These are phyloP conservation scores for Erythrophleum fordii DNA, from an alignment of 306 rosid genomes.

Conservation along the genomic window DNA sequence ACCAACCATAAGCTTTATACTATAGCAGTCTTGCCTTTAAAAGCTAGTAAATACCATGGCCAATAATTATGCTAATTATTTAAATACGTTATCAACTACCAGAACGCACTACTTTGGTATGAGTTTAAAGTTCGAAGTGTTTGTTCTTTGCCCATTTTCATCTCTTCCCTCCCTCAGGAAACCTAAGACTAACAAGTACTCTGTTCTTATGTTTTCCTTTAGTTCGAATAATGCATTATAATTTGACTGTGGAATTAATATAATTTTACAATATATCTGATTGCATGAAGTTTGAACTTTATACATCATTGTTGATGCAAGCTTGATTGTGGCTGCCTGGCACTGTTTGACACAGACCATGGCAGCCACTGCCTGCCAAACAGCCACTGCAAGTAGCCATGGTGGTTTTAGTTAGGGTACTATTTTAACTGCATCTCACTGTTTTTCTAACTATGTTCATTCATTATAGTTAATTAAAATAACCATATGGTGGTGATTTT, in stretches of 20 bases:
- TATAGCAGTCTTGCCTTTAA: background rate
- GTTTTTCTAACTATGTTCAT: background rate
- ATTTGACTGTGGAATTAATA: background rate
- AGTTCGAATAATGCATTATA: background rate
- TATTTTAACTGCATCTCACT: background rate
- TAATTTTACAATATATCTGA: background rate
- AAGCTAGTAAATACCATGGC: too few species aligned
- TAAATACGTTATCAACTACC: too few species aligned
- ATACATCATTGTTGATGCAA: background rate
- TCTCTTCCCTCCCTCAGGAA: background rate
- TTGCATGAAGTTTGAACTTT: background rate
- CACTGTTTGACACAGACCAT: background rate
- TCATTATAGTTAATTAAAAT: background rate
- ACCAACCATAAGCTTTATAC: background rate
- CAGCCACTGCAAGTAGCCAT: background rate
- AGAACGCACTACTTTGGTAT: too few species aligned
- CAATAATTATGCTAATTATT: too few species aligned
- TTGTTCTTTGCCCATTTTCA: too few species aligned
- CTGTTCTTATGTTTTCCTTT: background rate
- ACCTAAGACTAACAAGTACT: background rate
- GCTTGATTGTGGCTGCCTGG: background rate
- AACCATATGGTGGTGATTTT: background rate
- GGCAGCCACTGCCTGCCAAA: background rate
- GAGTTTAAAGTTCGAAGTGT: too few species aligned
- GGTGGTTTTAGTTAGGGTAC: background rate